phyloP scores from a whole-genome alignment of 768 basidiomycete genomes.

The Boletellus sp. region DNA sequence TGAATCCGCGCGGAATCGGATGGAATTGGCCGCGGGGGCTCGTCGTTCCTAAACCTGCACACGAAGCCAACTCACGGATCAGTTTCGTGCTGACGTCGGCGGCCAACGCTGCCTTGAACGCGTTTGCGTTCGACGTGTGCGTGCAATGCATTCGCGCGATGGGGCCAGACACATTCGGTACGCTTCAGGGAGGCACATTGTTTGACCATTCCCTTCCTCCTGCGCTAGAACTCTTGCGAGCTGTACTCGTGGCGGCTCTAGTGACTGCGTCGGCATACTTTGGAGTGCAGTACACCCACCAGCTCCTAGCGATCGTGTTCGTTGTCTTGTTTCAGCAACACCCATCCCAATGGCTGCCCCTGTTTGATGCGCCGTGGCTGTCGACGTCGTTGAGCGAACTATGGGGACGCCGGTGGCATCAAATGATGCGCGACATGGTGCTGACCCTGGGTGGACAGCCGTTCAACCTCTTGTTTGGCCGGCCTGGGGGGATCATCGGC shows the following conservation, averaged over 20 bases:
- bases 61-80: slow-evolving; percentile 7
- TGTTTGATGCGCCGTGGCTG: slow-evolving; percentile 55
- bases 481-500: slow-evolving; percentile 48
- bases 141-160: slow-evolving; percentile 23
- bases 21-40: slow-evolving; percentile 27
- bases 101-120: background rate
- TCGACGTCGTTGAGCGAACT: slow-evolving; percentile 56
- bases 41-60: slow-evolving; percentile 10
- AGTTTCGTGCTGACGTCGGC: slow-evolving; percentile 10
- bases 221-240: slow-evolving; percentile 34
- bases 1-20: slow-evolving; percentile 24
- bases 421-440: slow-evolving; percentile 58
- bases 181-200: slow-evolving; percentile 33
- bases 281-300: slow-evolving; percentile 42
- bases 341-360: slow-evolving; percentile 57
- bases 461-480: slow-evolving; percentile 42
- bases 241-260: slow-evolving; percentile 41
- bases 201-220: slow-evolving; percentile 32
- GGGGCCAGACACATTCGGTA: slow-evolving; percentile 38
- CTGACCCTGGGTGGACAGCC: slow-evolving; percentile 47
- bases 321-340: slow-evolving; percentile 45
- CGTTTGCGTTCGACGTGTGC: slow-evolving; percentile 14
- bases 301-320: slow-evolving; percentile 40
- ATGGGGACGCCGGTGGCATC: slow-evolving; percentile 67
- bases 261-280: slow-evolving; percentile 43